Conservation (phyloP, 352 stramenopile genomes). For the Blastocystis hominis region DNA sequence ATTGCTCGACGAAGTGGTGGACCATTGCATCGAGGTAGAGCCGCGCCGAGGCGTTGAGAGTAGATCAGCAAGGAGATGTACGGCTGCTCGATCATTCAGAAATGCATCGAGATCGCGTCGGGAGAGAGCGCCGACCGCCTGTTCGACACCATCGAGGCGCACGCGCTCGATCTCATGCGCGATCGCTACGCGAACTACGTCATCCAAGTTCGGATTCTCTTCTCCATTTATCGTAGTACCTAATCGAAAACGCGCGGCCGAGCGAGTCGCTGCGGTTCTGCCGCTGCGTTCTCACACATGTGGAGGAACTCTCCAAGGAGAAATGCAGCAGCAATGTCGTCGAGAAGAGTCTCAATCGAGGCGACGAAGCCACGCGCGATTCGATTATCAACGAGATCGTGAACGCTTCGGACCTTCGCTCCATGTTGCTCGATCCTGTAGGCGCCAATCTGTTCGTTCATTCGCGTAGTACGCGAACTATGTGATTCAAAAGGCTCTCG, state of each 20-base stretch:
- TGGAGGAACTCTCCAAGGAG: slow-evolving; percentile 86
- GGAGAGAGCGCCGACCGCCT: slow-evolving; percentile 77
- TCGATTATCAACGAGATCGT: slow-evolving; percentile 71
- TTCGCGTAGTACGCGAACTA: slow-evolving; percentile 88
- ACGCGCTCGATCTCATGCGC: slow-evolving; percentile 87
- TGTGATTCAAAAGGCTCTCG: slow-evolving; percentile 87
- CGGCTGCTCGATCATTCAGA: slow-evolving; percentile 88
- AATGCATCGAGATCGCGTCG: slow-evolving; percentile 79
- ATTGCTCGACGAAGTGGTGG: slow-evolving; percentile 85
- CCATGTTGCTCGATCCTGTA: neutral
- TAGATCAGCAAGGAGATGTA: slow-evolving; percentile 87
- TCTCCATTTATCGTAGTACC: slow-evolving; percentile 65
- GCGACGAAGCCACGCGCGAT: slow-evolving; percentile 68
- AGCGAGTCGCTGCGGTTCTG: slow-evolving; percentile 53
- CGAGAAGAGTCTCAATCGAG: slow-evolving; percentile 91
- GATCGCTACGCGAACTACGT: slow-evolving; percentile 81
- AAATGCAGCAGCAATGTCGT: slow-evolving; percentile 98
- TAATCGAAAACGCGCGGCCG: slow-evolving; percentile 65
- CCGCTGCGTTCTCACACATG: slow-evolving; percentile 68
- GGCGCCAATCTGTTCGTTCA: neutral
- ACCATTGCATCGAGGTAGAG: slow-evolving; percentile 68
- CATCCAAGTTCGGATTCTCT: slow-evolving; percentile 62
- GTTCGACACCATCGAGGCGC: slow-evolving; percentile 82
- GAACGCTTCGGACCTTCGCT: neutral
- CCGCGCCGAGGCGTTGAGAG: neutral